Base-by-base conservation (phyloP, 768 basidiomycete species). In the Hebeloma cylindrosporum region DNA sequence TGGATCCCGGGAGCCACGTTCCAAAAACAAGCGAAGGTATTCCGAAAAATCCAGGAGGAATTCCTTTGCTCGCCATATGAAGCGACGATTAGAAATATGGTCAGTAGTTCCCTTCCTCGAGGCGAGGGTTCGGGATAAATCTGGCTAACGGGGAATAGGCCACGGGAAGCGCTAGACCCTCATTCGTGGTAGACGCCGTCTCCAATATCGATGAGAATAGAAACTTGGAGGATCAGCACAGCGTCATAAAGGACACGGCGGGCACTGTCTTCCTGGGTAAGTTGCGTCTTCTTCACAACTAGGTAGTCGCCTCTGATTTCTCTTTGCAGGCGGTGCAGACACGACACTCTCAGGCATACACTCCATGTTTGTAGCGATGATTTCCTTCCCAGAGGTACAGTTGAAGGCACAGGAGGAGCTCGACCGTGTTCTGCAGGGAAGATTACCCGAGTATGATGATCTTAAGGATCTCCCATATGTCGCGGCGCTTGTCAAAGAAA, bases 1-100 rank as follows among this genome's bases (percentile, higher is more conserved):
- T 85, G 78, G 77, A 56, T 78, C 26, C 83, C 83, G 3, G 83
- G 82, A 11, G 74, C 79, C 0, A 70, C 70, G 0, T 85, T 83
- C 70, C 68, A 78, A 55, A 66, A 66, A 25, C 74, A 78, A 40
- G 82, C 79, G 0, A 57, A 42, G 2, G 45, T 53, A 9, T 82
- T 79, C 78, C 62, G 63, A 14, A 57, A 60, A 26, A 50, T 64
- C 3, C 62, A 67, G 30, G 47, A 64, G 8, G 57, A 64, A 20
- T 67, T 75, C 56, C 56, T 64, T 8, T 62, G 71, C 11, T 45
- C 60, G 9, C 74, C 75, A 0, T 78, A 60, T 42, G 31, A 44
- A 9, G 60, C 52, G 7, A 55, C 61, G 14, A 49, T 58, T 20
- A 63, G 49, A 31, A 40, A 49, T 9, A 59, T 67, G 23, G 65